These are phyloP conservation scores for Pyricularia sp. DNA, from an alignment of 2,329 filamentous ascomycete species.

Conservation along the genomic window DNA sequence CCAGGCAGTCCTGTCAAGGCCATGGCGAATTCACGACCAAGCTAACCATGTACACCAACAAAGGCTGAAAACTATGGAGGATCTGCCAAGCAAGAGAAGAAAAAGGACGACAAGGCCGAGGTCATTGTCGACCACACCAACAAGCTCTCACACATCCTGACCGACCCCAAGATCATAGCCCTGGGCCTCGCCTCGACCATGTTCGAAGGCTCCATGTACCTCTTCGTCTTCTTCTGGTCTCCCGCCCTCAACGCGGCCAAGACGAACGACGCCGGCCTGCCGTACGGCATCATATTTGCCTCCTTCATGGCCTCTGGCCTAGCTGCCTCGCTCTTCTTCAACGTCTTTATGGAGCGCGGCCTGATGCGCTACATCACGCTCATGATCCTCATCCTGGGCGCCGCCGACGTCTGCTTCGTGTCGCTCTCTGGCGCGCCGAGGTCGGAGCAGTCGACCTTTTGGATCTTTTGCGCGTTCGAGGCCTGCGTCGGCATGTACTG, in stretches of 20 bases:
- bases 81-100: constrained; percentile 12
- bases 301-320: constrained; percentile 49
- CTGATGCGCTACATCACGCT: constrained; percentile 19
- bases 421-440: constrained; percentile 16
- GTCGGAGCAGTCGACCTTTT: constrained; percentile 34
- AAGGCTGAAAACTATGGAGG: constrained; percentile 42
- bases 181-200: constrained; percentile 42
- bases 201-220: constrained; percentile 50
- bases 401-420: constrained; percentile 24
- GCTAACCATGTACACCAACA: constrained; percentile 2
- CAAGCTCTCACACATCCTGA: constrained; percentile 14
- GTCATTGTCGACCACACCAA: constrained; percentile 1
- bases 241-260: constrained; percentile 34
- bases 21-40: background rate
- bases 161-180: constrained; percentile 36
- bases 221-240: constrained; percentile 50
- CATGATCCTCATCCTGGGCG: constrained; percentile 27
- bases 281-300: constrained; percentile 38
- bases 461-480: constrained; percentile 47
- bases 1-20: background rate
- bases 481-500: constrained; percentile 46
- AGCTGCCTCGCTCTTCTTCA: constrained; percentile 46
- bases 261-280: constrained; percentile 14
- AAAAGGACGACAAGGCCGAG: constrained; percentile 8
- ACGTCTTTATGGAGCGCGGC: constrained; percentile 21